Evolutionary conservation across 2,329 filamentous ascomycete species (phyloP), one percentile per base, ranked within the genome.

Genomic region (Xylariaceae sp.): DNA sequence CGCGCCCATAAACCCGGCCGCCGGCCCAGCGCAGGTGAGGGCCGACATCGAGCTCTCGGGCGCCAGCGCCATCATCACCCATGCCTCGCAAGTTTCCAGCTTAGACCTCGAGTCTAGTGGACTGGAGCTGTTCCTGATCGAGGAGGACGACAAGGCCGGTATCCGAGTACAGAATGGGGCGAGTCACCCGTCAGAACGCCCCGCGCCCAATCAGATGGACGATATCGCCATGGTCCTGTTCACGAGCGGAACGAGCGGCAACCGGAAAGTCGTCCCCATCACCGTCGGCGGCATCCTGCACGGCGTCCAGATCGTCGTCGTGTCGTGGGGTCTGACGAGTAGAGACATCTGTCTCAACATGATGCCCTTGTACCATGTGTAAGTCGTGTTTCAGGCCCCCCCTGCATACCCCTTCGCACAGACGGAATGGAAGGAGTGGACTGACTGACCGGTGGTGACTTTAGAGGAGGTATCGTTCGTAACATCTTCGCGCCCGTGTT

Each of bases 361-460:
- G 69, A 78, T 78, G 73, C 73, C 74, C 0, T 56, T 78, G 5
- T 73, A 75, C 52, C 73, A 77, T 54, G 61, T 74, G 67, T 71
- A 61, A 60, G 69, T 63, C 34, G n/a, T n/a, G n/a, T 24, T 24
- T 6, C 21, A 7, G 21, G 21, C 21, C 11, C 21, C 11, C 21
- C 21, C 7, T 24, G 6, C 11, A 24, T 24, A 7, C 21, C 11
- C 11, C 21, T 24, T 24, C 11, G 21, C 21, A 6, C 7, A 7
- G 7, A 11, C 21, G 7, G 21, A n/a, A n/a, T n/a, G n/a, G n/a
- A n/a, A n/a, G n/a, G n/a, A n/a, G n/a, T n/a, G n/a, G n/a, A n/a
- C n/a, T n/a, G n/a, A n/a, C n/a, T n/a, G n/a, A n/a, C n/a, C n/a
- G n/a, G n/a, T n/a, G n/a, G n/a, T n/a, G n/a, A n/a, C n/a, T n/a